Evolutionary conservation across 805 yeast species (phyloP).

Genomic region (Lipomyces starkeyi): DNA sequence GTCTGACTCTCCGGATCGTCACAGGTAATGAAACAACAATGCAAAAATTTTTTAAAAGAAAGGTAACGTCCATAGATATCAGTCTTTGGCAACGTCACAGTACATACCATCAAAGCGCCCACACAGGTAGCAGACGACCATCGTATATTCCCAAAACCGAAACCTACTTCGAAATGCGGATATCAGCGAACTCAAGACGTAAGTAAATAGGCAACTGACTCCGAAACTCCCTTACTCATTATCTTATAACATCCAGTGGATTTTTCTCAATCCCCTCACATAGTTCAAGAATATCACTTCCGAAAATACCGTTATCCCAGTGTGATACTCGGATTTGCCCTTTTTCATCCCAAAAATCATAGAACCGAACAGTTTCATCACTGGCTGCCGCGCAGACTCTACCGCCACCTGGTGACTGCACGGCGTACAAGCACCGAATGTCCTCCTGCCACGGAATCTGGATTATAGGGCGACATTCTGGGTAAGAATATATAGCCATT

Average conservation of each 20-base stretch:
- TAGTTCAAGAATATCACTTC: conserved; percentile 41
- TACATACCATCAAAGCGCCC: not conserved
- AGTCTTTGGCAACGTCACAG: conserved; percentile 3
- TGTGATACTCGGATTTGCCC: conserved; percentile 25
- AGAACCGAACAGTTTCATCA: conserved; percentile 78
- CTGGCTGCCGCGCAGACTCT: conserved; percentile 74
- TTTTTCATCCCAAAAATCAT: conserved; percentile 65
- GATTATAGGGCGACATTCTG: conserved; percentile 53
- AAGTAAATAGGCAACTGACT: conserved; percentile 1
- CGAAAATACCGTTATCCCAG: conserved; percentile 39
- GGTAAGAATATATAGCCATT: conserved; percentile 70
- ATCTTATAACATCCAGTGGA: conserved; percentile 26
- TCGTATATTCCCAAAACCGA: conserved; percentile 2
- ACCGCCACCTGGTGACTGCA: conserved; percentile 66
- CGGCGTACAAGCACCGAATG: conserved; percentile 71
- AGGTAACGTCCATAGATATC: not conserved
- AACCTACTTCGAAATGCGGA: not conserved
- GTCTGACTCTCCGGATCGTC: conserved; percentile 1
- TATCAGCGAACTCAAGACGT: conserved; percentile 2
- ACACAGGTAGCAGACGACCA: not conserved
- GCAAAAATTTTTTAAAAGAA: not conserved
- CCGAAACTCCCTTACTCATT: not conserved
- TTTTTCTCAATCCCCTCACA: conserved; percentile 41
- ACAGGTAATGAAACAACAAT: not conserved
- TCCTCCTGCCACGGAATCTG: conserved; percentile 41